Conservation (phyloP, 2,329 filamentous ascomycete genomes). For the Pseudogymnoascus sp. region DNA sequence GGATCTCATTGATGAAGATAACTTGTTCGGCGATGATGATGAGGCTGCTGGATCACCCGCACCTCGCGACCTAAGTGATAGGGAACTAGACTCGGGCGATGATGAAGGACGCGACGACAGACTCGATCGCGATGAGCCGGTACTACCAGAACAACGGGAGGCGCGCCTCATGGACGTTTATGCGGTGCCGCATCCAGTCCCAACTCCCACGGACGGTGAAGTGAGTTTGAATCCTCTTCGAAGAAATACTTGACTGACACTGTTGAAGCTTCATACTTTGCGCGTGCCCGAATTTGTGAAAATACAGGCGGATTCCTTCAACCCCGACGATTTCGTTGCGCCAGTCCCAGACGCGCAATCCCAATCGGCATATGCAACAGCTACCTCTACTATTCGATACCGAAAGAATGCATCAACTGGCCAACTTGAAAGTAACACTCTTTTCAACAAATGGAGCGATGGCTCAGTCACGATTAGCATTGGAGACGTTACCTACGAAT, state of each 20-base stretch:
- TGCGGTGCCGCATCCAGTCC: constrained; percentile 61
- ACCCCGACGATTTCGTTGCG: constrained; percentile 58
- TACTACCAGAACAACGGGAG: constrained; percentile 31
- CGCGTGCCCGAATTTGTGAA: constrained; percentile 67
- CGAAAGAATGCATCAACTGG: constrained; percentile 58
- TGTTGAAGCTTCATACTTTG: constrained; percentile 55
- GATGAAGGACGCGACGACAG: constrained; percentile 59
- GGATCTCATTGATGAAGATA: constrained; percentile 44
- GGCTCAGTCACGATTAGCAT: constrained; percentile 70
- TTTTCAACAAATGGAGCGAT: constrained; percentile 71
- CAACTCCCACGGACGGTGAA: constrained; percentile 63
- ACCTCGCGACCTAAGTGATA: constrained; percentile 45
- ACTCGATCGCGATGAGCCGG: constrained; percentile 33
- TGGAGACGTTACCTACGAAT: constrained; percentile 68
- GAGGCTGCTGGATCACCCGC: constrained; percentile 19
- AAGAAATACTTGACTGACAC: constrained; percentile 16
- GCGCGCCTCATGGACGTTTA: constrained; percentile 57
- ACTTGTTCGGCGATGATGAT: constrained; percentile 55
- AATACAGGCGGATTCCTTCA: constrained; percentile 61
- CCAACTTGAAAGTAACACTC: constrained; percentile 66
- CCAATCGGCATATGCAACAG: constrained; percentile 42
- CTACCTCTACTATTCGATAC: constrained; percentile 62
- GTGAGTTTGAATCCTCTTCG: constrained; percentile 39
- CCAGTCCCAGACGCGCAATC: constrained; percentile 51
- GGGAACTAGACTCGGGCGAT: constrained; percentile 55